phyloP scores from a whole-genome alignment of 495 filamentous ascomycete species.

The Penicillium canariense region DNA sequence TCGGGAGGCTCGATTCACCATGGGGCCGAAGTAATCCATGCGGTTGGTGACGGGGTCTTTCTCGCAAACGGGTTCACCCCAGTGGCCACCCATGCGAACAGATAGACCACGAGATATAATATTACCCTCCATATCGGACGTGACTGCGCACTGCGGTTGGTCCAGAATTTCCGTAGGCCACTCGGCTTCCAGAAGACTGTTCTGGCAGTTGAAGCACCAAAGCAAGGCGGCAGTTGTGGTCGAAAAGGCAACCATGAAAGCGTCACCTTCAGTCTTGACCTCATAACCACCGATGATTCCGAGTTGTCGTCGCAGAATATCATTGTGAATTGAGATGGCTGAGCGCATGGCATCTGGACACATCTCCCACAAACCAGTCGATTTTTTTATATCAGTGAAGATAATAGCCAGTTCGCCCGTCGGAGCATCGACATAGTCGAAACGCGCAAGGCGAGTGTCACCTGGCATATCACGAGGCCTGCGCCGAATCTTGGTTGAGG shows the following conservation, averaged over 20 bases:
- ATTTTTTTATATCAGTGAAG: slow-evolving; percentile 99
- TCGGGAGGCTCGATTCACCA: slow-evolving; percentile 95
- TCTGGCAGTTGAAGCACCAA: slow-evolving; percentile 95
- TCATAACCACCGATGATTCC: slow-evolving; percentile 95
- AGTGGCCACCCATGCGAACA: slow-evolving; percentile 96
- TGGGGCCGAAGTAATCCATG: slow-evolving; percentile 99
- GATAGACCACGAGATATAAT: slow-evolving; percentile 90
- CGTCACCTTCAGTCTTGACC: slow-evolving; percentile 99
- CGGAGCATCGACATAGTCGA: slow-evolving; percentile 89
- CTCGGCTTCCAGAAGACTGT: slow-evolving; percentile 75
- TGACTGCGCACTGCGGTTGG: slow-evolving; percentile 78
- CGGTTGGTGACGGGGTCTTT: slow-evolving; percentile 92
- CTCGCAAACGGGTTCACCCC: slow-evolving; percentile 90
- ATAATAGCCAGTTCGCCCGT: slow-evolving; percentile 87
- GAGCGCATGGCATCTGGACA: slow-evolving; percentile 92
- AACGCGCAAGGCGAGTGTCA: slow-evolving; percentile 78
- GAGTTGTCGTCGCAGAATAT: slow-evolving; percentile 88
- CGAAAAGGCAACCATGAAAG: slow-evolving; percentile 98
- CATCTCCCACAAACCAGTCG: slow-evolving; percentile 94
- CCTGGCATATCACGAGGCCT: slow-evolving; percentile 62
- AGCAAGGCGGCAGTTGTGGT: slow-evolving; percentile 90
- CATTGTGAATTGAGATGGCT: slow-evolving; percentile 94
- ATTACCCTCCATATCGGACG: slow-evolving; percentile 78
- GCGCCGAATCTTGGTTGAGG: slow-evolving; percentile 61
- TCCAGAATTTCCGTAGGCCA: slow-evolving; percentile 94